Percentiles rank a stretch among this genome's conserved stretches.
phyloP scores from a whole-genome alignment of 2,329 filamentous ascomycete species.

The Aspergillus amoenus region DNA sequence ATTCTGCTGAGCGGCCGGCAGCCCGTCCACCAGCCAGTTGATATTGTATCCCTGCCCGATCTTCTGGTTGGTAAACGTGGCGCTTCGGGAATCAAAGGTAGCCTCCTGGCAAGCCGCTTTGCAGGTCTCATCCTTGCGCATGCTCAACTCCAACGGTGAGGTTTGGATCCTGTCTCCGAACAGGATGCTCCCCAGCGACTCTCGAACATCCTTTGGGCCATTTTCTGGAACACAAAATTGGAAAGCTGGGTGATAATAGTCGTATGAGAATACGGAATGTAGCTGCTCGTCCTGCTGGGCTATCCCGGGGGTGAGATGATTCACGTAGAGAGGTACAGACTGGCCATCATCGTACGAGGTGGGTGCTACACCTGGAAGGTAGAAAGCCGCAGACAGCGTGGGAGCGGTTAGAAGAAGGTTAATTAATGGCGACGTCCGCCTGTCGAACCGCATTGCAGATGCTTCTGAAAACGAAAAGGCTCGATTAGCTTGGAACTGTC shows the following conservation, averaged over 20 bases:
- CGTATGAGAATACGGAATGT: slow-evolving; percentile 90
- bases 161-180: slow-evolving; percentile 97
- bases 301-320: slow-evolving; percentile 83
- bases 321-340: slow-evolving; percentile 83
- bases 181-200: slow-evolving; percentile 91
- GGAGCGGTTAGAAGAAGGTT: slow-evolving; percentile 32
- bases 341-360: slow-evolving; percentile 84
- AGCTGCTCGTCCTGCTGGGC: slow-evolving; percentile 75
- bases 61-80: slow-evolving; percentile 76
- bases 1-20: slow-evolving; percentile 84
- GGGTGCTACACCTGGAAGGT: slow-evolving; percentile 92
- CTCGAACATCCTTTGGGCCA: slow-evolving; percentile 75
- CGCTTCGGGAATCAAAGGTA: slow-evolving; percentile 64
- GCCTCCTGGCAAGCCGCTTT: slow-evolving; percentile 71
- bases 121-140: slow-evolving; percentile 85
- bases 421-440: slow-evolving; percentile 29
- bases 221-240: slow-evolving; percentile 80
- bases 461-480: slow-evolving; percentile 15
- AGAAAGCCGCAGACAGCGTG: slow-evolving; percentile 67
- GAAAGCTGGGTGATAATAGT: slow-evolving; percentile 89
- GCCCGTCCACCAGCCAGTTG: slow-evolving; percentile 93
- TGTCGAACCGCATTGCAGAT: slow-evolving; percentile 37
- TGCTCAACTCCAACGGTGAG: slow-evolving; percentile 87
- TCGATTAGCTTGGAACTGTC: slow-evolving; percentile 18
- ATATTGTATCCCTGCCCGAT: slow-evolving; percentile 86